Base-by-base conservation (phyloP, 2,329 filamentous ascomycete species). In the Aspergillus neoniger region DNA sequence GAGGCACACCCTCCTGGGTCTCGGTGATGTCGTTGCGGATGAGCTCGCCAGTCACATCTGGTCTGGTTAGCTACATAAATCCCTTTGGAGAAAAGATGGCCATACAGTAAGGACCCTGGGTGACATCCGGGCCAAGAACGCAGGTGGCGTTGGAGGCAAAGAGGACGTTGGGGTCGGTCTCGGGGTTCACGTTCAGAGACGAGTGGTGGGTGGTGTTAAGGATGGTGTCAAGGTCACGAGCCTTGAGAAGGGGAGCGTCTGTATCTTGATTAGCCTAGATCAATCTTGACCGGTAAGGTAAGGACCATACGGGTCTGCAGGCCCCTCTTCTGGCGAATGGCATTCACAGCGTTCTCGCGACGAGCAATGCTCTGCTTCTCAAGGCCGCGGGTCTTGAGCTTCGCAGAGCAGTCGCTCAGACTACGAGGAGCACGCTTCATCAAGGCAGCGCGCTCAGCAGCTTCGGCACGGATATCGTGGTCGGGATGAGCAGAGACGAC, bases 91-190 rank as follows among this genome's bases (percentile, higher is more conserved):
- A 15, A 2, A 2, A 15, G 1, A 6, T 12, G 14, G 1, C 52
- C 70, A 23, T 28, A 74, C 71, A 86, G 74, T 85, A 86, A 19
- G 83, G 83, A 0, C 83, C 83, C 68, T 84, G 76, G 3, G 79
- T 84, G 19, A 80, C 79, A 67, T 85, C 83, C 0, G 82, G 82
- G n/a, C 76, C 80, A 28, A 85, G 73, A 25, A 84, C 72, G 63
- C 83, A 85, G 17, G 79, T 61, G 64, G 75, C 44, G 67, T 72
- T 69, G 7, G 71, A 72, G 12, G 66, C 62, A 41, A 76, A 76
- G 14, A 76, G 63, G 5, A 70, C 62, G 0, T 54, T 60, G 4
- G 70, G 68, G 55, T 70, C 67, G 10, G 67, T 69, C 10, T 49
- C 61, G n/a, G 52, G 53, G 43, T 67, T 65, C 15, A 72, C 64